Evolutionary conservation across 768 basidiomycete species (phyloP), one percentile per base, ranked within the genome.

Genomic region (Tulasnella sp.): DNA sequence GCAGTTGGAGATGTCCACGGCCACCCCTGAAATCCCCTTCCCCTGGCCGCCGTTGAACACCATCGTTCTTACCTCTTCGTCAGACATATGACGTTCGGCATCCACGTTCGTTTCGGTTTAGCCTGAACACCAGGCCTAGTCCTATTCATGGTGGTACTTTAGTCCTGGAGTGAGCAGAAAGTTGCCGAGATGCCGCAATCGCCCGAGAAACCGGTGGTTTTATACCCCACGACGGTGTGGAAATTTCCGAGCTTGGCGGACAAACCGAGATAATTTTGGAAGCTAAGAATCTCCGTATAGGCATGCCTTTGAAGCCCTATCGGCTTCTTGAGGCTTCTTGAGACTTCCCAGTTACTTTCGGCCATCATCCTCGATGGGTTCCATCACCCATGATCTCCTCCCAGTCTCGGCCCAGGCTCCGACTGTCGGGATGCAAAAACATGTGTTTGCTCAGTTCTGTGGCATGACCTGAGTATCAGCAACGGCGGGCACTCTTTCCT

Each of bases 161-260:
- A 15, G 7, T 32, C 11, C 7, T 67, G 26, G 61, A 67, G 32
- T 29, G 10, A 32, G 32, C 9, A 6, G 13, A 67, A 26, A 32
- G 61, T 67, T 67, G 61, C 61, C 61, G 61, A 67, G 61, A 67
- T 67, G 61, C 61, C 61, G 61, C n/a, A n/a, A n/a, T n/a, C n/a
- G n/a, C n/a, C n/a, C 23, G 9, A 57, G 20, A 57, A 67, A 32
- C 29, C 61, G 61, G 48, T 4, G 29, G 61, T 67, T 13, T 16
- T 61, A 5, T 6, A 67, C 32, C 20, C 61, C 61, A n/a, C 61
- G 13, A 67, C 3, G 61, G 61, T 67, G 32, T 67, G 61, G 61
- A 67, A 29, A 67, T 67, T 10, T 67, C 61, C 61, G 61, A 67
- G 61, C 61, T 32, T 29, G 32, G 61, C 61, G 61, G 48, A 67